Conservation (phyloP, 352 stramenopile species). For the Phytophthora rubi region DNA sequence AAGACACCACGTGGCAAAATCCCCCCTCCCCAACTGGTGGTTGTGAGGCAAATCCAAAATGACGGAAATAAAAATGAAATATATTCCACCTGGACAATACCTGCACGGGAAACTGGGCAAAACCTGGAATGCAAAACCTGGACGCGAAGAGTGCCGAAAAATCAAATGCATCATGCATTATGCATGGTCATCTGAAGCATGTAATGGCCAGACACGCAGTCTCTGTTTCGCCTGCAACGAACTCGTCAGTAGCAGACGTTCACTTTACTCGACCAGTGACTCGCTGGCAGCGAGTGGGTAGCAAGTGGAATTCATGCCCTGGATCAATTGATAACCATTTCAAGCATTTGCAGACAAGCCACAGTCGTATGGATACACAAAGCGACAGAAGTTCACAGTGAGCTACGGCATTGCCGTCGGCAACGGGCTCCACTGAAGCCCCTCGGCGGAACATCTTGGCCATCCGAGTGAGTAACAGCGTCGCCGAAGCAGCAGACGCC, state of each 20-base stretch:
- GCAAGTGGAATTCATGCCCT: neutral
- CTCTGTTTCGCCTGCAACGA: neutral
- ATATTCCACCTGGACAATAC: no score
- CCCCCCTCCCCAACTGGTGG: no score
- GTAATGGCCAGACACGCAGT: neutral
- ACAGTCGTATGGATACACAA: slow-evolving; percentile 7
- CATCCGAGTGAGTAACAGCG: slow-evolving; percentile 29
- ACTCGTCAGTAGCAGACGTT: neutral
- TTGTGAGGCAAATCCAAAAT: no score
- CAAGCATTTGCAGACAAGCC: neutral
- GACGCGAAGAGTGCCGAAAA: no score
- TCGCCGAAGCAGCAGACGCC: slow-evolving; percentile 17
- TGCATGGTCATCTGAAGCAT: neutral
- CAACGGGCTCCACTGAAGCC: neutral
- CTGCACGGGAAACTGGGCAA: no score
- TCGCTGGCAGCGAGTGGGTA: neutral
- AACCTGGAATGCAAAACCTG: no score
- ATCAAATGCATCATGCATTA: neutral
- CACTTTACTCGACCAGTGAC: neutral
- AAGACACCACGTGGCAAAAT: no score
- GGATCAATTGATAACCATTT: neutral
- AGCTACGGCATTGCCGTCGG: neutral
- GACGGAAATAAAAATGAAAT: no score
- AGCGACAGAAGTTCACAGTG: neutral
- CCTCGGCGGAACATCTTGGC: slow-evolving; percentile 9